Evolutionary conservation across 2,329 filamentous ascomycete species (phyloP).

Genomic region (Pseudogymnoascus sp.): DNA sequence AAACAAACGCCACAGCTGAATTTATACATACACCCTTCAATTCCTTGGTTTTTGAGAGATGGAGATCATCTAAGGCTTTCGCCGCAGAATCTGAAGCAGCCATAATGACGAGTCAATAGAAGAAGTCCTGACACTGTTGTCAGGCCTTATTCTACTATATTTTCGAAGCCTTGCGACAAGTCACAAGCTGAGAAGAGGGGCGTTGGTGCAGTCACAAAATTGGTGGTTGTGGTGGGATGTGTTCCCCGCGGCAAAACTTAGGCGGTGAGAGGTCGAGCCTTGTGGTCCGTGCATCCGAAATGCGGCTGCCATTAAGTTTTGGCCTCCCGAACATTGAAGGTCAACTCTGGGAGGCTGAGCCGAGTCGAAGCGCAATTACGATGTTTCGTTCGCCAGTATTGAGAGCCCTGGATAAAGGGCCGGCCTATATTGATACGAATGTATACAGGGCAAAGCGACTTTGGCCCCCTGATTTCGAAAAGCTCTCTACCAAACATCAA

Average conservation of each 20-base stretch:
- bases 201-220: constrained; percentile 4
- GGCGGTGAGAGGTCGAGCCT: constrained; percentile 4
- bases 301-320: neutral
- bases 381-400: constrained; percentile 44
- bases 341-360: neutral
- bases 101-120: constrained; percentile 33
- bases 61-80: constrained; percentile 44
- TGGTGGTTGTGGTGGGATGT: constrained; percentile 4
- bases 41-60: constrained; percentile 54
- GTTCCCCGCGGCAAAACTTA: constrained; percentile 9
- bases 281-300: constrained; percentile 8
- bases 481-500: constrained; percentile 64
- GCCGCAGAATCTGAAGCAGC: constrained; percentile 30
- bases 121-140: neutral
- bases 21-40: constrained; percentile 45
- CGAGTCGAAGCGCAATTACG: constrained; percentile 8
- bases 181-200: constrained; percentile 6
- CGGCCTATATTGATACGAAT: constrained; percentile 38
- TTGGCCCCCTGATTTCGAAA: constrained; percentile 72
- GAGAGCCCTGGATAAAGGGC: constrained; percentile 31
- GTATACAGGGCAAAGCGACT: constrained; percentile 60
- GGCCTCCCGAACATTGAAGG: neutral
- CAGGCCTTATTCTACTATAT: constrained; percentile 5
- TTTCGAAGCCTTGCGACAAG: constrained; percentile 4
- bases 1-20: constrained; percentile 11